Evolutionary conservation across 202 grass and related monocot species (phyloP), one percentile per base, ranked within the genome.

Genomic region (Carex arenaria): DNA sequence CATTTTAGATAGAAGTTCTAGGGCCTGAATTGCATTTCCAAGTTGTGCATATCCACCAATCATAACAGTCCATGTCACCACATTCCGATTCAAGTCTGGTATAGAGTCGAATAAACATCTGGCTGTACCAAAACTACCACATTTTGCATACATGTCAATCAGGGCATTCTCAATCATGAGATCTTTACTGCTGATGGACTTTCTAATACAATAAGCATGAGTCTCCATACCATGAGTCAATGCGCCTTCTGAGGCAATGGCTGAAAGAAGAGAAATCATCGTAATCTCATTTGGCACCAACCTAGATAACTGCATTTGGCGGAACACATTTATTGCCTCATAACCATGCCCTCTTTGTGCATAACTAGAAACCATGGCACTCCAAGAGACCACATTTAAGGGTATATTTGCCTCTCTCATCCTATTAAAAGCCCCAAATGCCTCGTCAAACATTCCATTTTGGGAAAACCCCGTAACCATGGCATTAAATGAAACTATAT

Each of bases 71-170:
- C 94, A 97, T 78, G 91, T 91, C 32, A 97, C 94, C 13, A 94
- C 90, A 81, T 90, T 90, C 20, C 89, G 85, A 36, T 88, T 71
- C 45, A 54, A 67, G 62, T 17, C 78, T 64, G 87, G 85, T 87
- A 91, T 90, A 76, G 70, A 85, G 84, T 88, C 64, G 77, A 92
- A 92, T 76, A 92, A 86, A 72, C 72, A 85, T 15, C 32, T 81
- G 23, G 94, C 94, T 72, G 8, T 49, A 75, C 70, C 81, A 66
- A 97, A 90, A 59, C 76, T 90, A 84, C 84, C 83, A 73, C 89
- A 97, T 87, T 97, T 97, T 32, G 91, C 90, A 89, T 97, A 97
- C 94, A 97, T 90, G 74, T 93, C 94, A 81, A 97, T 90, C 32
- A 97, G 85, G 51, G 91, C 81, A 82, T 97, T 97, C 57, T 90